A percentile compares a stretch with the other conserved stretches of the same genome.
These are phyloP conservation scores for Penicillium sp. DNA, from an alignment of 2,329 filamentous ascomycete species.

Conservation along the genomic window DNA sequence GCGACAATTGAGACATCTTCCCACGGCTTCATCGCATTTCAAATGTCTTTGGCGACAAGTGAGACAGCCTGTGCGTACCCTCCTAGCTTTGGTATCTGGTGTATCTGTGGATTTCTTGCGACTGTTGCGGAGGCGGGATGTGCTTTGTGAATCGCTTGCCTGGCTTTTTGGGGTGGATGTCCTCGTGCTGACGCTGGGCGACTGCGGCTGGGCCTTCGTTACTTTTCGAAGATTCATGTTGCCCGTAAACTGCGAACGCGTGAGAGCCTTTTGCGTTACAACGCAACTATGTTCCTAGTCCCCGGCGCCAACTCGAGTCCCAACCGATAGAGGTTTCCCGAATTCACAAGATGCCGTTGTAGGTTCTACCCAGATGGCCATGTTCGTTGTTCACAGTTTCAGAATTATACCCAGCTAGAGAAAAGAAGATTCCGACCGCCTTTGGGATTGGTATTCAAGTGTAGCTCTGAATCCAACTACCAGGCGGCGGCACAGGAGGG, in stretches of 20 bases:
- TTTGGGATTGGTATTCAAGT: neutral
- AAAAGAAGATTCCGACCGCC: neutral
- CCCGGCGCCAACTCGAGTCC: constrained; percentile 13
- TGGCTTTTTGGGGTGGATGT: constrained; percentile 14
- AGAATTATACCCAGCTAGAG: neutral
- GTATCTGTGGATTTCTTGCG: constrained; percentile 21
- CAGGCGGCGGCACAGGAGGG: constrained; percentile 5
- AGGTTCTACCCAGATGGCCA: constrained; percentile 17
- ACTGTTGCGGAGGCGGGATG: constrained; percentile 8
- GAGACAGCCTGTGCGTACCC: constrained; percentile 80
- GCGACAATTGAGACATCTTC: constrained; percentile 66
- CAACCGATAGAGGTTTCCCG: constrained; percentile 9
- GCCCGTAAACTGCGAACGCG: neutral
- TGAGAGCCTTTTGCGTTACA: neutral
- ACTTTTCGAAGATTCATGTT: constrained; percentile 18
- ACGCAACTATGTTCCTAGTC: constrained; percentile 10
- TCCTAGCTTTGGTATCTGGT: constrained; percentile 57
- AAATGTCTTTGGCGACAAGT: constrained; percentile 83
- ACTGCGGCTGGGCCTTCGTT: constrained; percentile 11
- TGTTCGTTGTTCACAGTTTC: constrained; percentile 12
- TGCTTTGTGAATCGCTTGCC: constrained; percentile 12
- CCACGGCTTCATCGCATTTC: constrained; percentile 73
- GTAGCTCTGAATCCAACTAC: neutral
- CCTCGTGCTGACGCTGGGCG: constrained; percentile 7
- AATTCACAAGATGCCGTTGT: constrained; percentile 13